These are phyloP conservation scores for Microsporum canis DNA, from an alignment of 2,329 filamentous ascomycete species.

Conservation along the genomic window DNA sequence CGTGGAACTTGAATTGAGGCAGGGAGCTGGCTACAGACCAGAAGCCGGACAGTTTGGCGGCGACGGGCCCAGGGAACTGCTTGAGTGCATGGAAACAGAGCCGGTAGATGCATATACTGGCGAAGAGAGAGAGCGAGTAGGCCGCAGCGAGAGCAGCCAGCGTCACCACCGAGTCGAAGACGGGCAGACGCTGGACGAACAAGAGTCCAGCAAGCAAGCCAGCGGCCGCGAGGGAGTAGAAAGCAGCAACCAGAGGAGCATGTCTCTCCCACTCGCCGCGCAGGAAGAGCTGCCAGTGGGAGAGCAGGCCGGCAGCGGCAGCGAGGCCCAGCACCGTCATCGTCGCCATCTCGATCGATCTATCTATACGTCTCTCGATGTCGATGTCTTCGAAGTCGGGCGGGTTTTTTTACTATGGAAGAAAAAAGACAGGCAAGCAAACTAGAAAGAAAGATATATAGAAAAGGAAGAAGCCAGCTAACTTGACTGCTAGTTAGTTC, in stretches of 20 bases:
- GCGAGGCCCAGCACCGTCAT: neutral
- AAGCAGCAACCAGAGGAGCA: neutral
- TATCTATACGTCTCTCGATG: neutral
- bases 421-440: too few species aligned
- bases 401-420: too few species aligned
- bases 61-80: constrained; percentile 20
- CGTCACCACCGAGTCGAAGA: neutral
- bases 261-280: constrained; percentile 7
- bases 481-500: too few species aligned
- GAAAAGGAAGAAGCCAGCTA: too few species aligned
- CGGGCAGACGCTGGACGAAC: neutral
- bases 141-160: neutral
- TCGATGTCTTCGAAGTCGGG: neutral
- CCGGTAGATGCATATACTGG: constrained; percentile 21
- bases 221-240: neutral
- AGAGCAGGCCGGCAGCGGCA: constrained; percentile 3
- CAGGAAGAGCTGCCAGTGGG: constrained; percentile 3
- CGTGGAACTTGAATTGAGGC: constrained; percentile 13
- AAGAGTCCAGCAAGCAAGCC: neutral
- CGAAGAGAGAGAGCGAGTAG: constrained; percentile 1
- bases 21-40: constrained; percentile 13
- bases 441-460: neutral
- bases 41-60: constrained; percentile 17
- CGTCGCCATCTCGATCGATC: neutral
- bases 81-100: constrained; percentile 19